Conservation (phyloP, 106 monocot genomes). For the Acorus calamus region DNA sequence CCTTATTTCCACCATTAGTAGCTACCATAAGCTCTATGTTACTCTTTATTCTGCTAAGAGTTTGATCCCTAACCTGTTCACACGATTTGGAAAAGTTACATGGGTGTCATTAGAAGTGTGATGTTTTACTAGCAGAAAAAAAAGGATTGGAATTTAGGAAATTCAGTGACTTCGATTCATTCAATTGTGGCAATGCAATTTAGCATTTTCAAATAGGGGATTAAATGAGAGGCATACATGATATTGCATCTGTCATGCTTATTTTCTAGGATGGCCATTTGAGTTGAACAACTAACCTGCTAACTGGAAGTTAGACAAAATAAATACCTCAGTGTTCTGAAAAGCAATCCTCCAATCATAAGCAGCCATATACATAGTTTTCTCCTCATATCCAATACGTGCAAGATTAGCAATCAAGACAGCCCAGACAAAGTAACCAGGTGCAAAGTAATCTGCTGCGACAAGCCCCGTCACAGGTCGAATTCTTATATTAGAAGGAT, state of each 20-base stretch:
- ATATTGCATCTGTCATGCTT: too few species aligned
- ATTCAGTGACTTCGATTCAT: neutral
- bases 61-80: slow-evolving; percentile 80
- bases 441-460: slow-evolving; percentile 96
- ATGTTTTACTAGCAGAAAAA: neutral
- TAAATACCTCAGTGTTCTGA: slow-evolving; percentile 90
- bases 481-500: slow-evolving; percentile 79
- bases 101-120: too few species aligned
- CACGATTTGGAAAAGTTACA: neutral
- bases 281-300: too few species aligned
- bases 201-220: too few species aligned
- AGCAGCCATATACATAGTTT: slow-evolving; percentile 99
- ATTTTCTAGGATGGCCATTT: too few species aligned
- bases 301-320: neutral
- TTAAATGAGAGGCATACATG: too few species aligned
- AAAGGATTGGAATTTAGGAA: neutral
- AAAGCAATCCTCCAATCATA: slow-evolving; percentile 99
- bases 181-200: too few species aligned
- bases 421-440: slow-evolving; percentile 99
- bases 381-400: slow-evolving; percentile 96
- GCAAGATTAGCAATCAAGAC: slow-evolving; percentile 99
- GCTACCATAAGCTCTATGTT: slow-evolving; percentile 92
- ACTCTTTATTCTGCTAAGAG: slow-evolving; percentile 91
- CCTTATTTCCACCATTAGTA: slow-evolving; percentile 94
- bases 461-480: slow-evolving; percentile 95